Base-by-base conservation (phyloP, 768 basidiomycete species). In the Pleurotus platypus region DNA sequence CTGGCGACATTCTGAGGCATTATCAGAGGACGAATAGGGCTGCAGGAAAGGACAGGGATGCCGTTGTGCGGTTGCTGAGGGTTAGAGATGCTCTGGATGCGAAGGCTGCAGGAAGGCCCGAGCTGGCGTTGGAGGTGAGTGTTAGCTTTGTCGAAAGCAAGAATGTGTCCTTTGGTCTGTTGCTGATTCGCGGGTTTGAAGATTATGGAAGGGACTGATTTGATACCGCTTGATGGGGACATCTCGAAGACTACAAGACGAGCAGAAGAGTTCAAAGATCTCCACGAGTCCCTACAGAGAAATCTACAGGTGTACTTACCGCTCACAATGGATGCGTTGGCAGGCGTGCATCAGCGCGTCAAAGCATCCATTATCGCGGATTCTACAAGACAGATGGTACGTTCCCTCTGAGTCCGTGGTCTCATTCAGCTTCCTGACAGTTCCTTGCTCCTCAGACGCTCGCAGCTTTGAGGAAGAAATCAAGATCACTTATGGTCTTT, bases 271-370 rank as follows among this genome's bases (percentile, higher is more conserved):
- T 95, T 98, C 75, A 87, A 87, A 67, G 85, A 92, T 54, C 72
- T 89, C 15, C 89, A 96, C 56, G 92, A 96, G 62, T 81, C 90
- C 2, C 75, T 97, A 64, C 91, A 94, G 64, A 84, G 90, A 61
- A 98, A 96, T 73, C 71, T 98, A 69, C 92, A 93, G 64, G 82
- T 84, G 2, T 90, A 97, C 69, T 79, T 98, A 49, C 83, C 90
- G 35, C 81, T 94, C 39, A 89, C 92, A 18, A 99, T 98, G 97
- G 93, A 94, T 66, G 84, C 88, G 26, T 83, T 98, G 24, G 88
- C 90, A 49, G 85, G 81, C 12, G 82, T 95, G 13, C 90, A 96
- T 63, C 87, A 87, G 57, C 83, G 81, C 57, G 75, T 85, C 57
- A 96, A 96, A 69, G 73, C 76, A 9, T 86, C 88, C 26, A 73